phyloP scores from a whole-genome alignment of 192 early-diverging fungal species.

The Umbelopsis sp. region DNA sequence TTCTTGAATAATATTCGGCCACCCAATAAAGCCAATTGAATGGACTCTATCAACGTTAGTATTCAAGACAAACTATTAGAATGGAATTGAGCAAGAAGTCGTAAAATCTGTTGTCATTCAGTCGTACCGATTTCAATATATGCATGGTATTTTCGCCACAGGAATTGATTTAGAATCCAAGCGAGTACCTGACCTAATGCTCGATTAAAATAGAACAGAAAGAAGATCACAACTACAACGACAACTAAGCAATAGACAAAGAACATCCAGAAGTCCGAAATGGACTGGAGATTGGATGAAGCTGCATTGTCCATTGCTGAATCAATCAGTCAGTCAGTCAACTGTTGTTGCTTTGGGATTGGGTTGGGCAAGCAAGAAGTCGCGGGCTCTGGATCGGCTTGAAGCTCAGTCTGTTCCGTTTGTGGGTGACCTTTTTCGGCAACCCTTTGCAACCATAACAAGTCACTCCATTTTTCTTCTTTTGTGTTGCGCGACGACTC shows the following conservation, averaged over 20 bases:
- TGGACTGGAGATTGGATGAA: conserved; percentile 19
- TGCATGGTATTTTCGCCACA: conserved; percentile 66
- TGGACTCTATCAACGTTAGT: conserved; percentile 51
- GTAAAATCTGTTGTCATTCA: not conserved
- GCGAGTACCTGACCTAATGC: conserved; percentile 63
- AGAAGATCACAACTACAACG: conserved; percentile 68
- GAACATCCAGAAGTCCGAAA: conserved; percentile 58
- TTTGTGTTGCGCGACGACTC: conserved; percentile 5
- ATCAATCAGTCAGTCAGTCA: not conserved
- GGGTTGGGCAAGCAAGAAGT: not conserved
- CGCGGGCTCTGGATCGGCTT: not conserved
- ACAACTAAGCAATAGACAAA: conserved; percentile 68
- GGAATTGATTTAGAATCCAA: conserved; percentile 61
- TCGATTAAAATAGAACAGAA: conserved; percentile 74
- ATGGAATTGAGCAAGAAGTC: not conserved
- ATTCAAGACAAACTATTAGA: not conserved
- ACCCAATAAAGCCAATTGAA: conserved; percentile 68
- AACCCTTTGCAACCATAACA: conserved; percentile 12
- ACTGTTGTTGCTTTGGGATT: not conserved
- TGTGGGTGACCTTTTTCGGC: conserved; percentile 11
- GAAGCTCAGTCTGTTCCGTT: not conserved
- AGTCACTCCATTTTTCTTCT: not conserved
- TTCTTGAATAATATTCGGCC: conserved; percentile 80
- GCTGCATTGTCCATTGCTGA: not conserved
- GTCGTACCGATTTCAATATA: conserved; percentile 73